phyloP scores from a whole-genome alignment of 768 basidiomycete species.

The Cubamyces sp. region DNA sequence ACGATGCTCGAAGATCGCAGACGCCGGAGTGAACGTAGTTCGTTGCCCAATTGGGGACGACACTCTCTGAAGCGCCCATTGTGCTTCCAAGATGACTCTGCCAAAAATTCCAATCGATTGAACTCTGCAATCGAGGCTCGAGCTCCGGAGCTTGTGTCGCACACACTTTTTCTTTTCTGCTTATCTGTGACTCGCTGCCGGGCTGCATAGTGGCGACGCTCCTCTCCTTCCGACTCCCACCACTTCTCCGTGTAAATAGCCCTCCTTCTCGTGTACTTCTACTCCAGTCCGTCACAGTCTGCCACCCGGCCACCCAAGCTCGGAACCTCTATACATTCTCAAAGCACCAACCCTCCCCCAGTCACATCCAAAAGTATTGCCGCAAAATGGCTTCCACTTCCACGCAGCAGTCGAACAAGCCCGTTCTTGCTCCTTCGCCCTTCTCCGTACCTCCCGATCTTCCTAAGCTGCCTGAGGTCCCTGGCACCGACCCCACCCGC shows the following conservation, averaged over 20 bases:
- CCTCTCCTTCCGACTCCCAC: constrained; percentile 20
- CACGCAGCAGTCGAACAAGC: constrained; percentile 11
- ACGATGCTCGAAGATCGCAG: neutral
- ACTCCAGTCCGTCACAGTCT: neutral
- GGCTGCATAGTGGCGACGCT: constrained; percentile 13
- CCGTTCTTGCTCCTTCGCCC: constrained; percentile 19
- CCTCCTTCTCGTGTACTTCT: constrained; percentile 2
- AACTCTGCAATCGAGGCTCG: neutral
- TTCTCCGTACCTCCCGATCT: constrained; percentile 30
- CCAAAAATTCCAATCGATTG: constrained; percentile 27
- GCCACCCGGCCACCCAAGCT: neutral
- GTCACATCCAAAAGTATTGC: neutral
- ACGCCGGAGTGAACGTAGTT: constrained; percentile 3
- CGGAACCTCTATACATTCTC: neutral
- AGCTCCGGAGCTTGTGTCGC: constrained; percentile 16
- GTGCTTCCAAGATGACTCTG: constrained; percentile 12
- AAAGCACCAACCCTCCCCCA: too few species aligned
- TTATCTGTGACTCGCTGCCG: constrained; percentile 9
- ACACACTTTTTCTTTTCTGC: neutral
- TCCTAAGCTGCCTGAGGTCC: constrained; percentile 42
- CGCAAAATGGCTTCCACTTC: constrained; percentile 20
- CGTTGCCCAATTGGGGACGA: constrained; percentile 7
- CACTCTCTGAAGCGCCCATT: constrained; percentile 6
- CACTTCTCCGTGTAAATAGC: constrained; percentile 24
- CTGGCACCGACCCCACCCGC: constrained; percentile 62